Evolutionary conservation across 2,329 filamentous ascomycete genomes (phyloP).

Genomic region (Tolypocladium guangdongense): DNA sequence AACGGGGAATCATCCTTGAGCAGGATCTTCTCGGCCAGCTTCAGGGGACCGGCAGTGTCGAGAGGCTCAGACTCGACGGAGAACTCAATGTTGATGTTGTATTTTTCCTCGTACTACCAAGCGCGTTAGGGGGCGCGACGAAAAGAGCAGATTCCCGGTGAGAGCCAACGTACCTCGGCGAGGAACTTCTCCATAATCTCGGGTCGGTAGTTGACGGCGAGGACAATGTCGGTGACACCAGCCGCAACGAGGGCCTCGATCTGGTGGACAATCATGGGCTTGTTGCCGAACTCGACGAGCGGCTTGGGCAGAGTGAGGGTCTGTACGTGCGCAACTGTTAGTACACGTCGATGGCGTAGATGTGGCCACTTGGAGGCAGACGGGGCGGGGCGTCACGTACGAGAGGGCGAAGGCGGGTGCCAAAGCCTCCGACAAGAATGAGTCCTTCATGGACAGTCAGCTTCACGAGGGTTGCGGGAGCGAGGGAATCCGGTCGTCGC

Average conservation of each 20-base stretch:
- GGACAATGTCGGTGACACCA: slow-evolving; percentile 92
- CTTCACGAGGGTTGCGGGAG: background rate
- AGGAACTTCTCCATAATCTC: slow-evolving; percentile 95
- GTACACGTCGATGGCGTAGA: background rate
- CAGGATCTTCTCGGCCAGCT: slow-evolving; percentile 85
- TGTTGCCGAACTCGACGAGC: slow-evolving; percentile 96
- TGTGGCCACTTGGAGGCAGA: background rate
- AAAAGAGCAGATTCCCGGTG: background rate
- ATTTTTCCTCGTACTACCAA: slow-evolving; percentile 72
- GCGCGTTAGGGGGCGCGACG: background rate
- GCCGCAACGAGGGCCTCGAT: slow-evolving; percentile 88
- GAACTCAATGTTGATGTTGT: slow-evolving; percentile 93
- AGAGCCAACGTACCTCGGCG: slow-evolving; percentile 54
- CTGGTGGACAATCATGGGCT: slow-evolving; percentile 98
- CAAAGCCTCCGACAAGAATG: slow-evolving; percentile 98
- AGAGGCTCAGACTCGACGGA: slow-evolving; percentile 93
- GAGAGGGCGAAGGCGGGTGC: slow-evolving; percentile 91
- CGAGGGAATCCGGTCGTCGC: background rate
- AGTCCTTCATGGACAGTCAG: slow-evolving; percentile 51
- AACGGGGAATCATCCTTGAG: slow-evolving; percentile 90
- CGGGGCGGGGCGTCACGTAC: slow-evolving; percentile 35
- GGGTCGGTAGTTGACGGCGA: slow-evolving; percentile 96
- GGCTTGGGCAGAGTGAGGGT: slow-evolving; percentile 96
- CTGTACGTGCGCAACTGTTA: slow-evolving; percentile 33
- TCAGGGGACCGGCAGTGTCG: slow-evolving; percentile 88